These are phyloP conservation scores for Colletotrichum lindemuthianum DNA, from an alignment of 2,329 filamentous ascomycete genomes.

Conservation along the genomic window DNA sequence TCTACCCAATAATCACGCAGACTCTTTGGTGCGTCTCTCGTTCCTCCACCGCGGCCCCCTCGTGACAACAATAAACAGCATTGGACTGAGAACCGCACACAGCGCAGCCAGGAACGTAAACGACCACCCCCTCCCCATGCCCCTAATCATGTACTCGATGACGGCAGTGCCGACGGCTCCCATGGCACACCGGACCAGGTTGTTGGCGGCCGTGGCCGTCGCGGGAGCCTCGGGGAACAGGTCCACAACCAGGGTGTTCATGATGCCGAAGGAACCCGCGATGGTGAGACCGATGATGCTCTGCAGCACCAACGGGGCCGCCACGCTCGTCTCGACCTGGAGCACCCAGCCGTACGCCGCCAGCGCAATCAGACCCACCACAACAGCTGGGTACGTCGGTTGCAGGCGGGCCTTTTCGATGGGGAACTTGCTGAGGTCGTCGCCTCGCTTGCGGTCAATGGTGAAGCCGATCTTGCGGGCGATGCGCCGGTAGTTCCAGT, in stretches of 20 bases:
- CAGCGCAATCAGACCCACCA: constrained; percentile 62
- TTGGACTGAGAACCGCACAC: constrained; percentile 58
- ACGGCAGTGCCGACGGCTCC: constrained; percentile 69
- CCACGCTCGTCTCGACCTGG: constrained; percentile 60
- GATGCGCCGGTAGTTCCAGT: constrained; percentile 77
- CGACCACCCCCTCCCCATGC: constrained; percentile 70
- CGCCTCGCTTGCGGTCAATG: constrained; percentile 67
- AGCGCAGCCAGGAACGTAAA: constrained; percentile 67
- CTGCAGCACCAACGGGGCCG: constrained; percentile 63
- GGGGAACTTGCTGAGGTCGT: constrained; percentile 62
- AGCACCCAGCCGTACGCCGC: constrained; percentile 69
- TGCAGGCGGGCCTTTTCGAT: constrained; percentile 66
- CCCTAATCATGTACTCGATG: constrained; percentile 66
- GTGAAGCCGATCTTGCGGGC: constrained; percentile 69
- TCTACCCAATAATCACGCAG: constrained; percentile 14
- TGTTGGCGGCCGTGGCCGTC: constrained; percentile 72
- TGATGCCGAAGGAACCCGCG: constrained; percentile 70
- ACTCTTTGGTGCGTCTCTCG: constrained; percentile 52
- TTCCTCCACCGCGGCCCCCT: constrained; percentile 61
- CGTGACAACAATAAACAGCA: constrained; percentile 60
- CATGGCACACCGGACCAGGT: constrained; percentile 69
- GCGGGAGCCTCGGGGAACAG: constrained; percentile 69
- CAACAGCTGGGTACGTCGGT: constrained; percentile 63
- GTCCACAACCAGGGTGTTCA: constrained; percentile 73
- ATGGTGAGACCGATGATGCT: constrained; percentile 68